Evolutionary conservation across 163 green algal genomes (phyloP), one percentile per base, ranked within the genome.

Genomic region (Prototheca wickerhamii): DNA sequence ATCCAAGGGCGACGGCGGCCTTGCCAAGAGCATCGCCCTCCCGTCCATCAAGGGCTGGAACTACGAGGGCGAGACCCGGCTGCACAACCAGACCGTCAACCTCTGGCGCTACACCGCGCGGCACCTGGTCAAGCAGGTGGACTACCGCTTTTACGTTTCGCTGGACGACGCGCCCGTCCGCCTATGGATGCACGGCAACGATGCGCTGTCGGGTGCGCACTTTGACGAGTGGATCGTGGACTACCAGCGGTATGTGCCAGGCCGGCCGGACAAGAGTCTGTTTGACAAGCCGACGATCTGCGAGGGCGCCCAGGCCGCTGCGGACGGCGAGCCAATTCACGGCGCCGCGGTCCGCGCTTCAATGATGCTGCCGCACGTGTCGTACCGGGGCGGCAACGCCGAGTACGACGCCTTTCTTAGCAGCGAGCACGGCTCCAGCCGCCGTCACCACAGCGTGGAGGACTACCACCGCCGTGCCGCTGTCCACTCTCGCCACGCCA

Each of bases 141-240:
- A 72, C 3, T 84, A 84, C 62, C 61, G 46, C 12, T 81, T 80
- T 10, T 75, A 78, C 42, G 42, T 35, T 8, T 42, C 55, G 3
- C 29, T 58, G 30, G 65, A 74, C 43, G 75, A 60, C 0, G 51
- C 44, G 4, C 78, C 79, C 3, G 8, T 80, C n/a, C 60, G 70
- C 4, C 64, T 86, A 58, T 60, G 78, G 63, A 77, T 82, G 69
- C 69, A 70, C 53, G 79, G 79, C 17, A 72, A 70, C 26, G 71
- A 85, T 28, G 44, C 77, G 44, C 69, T 81, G 25, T 59, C 23
- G 32, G 76, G 76, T 2, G n/a, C 67, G 8, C 78, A 85, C 55
- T 83, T 83, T 68, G 78, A 82, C 61, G 67, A 81, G 50, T 84
- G 72, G 58, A 52, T 76, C 4, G 65, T 70, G 6, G 77, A 82